These are phyloP conservation scores for Ilex paraguariensis DNA, from an alignment of 305 asterid species.

Conservation along the genomic window DNA sequence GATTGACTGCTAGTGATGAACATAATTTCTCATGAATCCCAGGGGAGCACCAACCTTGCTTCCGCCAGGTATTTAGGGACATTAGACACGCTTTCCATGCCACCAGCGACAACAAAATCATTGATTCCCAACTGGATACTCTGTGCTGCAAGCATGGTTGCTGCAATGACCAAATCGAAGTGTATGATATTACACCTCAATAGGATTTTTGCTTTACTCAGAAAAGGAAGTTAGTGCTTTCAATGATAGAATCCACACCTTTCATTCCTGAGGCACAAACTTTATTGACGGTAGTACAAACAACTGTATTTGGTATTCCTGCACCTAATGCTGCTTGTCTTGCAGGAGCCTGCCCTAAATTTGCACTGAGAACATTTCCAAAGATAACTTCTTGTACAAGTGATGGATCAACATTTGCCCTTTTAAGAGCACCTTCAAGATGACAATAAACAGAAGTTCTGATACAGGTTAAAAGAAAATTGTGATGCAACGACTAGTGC, in stretches of 20 bases:
- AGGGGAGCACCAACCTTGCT: slow-evolving; percentile 60
- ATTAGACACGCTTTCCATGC: slow-evolving; percentile 99
- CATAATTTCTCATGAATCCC: neutral
- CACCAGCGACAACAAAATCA: slow-evolving; percentile 96
- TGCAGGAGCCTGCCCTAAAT: slow-evolving; percentile 99
- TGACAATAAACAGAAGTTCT: slow-evolving; percentile 4
- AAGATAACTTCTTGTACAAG: slow-evolving; percentile 90
- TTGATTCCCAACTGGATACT: slow-evolving; percentile 89
- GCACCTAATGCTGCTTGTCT: slow-evolving; percentile 98
- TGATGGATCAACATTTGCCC: slow-evolving; percentile 83
- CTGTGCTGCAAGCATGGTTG: slow-evolving; percentile 94
- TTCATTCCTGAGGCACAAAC: slow-evolving; percentile 99
- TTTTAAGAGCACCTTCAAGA: slow-evolving; percentile 81
- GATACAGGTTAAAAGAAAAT: slow-evolving; percentile 5
- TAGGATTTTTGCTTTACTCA: neutral
- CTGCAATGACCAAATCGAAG: slow-evolving; percentile 41
- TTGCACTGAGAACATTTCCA: slow-evolving; percentile 96
- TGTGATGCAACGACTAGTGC: neutral
- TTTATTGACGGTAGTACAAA: slow-evolving; percentile 93
- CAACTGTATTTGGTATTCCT: slow-evolving; percentile 78
- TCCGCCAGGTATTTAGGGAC: slow-evolving; percentile 92
- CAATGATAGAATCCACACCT: slow-evolving; percentile 38
- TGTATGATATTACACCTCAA: slow-evolving; percentile 4
- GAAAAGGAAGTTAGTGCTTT: neutral
- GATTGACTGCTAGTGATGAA: neutral